Percentiles rank a stretch among this genome's conserved stretches.
Evolutionary conservation across 306 rosid genomes (phyloP).

Genomic region (Astragalus glycyphyllos): DNA sequence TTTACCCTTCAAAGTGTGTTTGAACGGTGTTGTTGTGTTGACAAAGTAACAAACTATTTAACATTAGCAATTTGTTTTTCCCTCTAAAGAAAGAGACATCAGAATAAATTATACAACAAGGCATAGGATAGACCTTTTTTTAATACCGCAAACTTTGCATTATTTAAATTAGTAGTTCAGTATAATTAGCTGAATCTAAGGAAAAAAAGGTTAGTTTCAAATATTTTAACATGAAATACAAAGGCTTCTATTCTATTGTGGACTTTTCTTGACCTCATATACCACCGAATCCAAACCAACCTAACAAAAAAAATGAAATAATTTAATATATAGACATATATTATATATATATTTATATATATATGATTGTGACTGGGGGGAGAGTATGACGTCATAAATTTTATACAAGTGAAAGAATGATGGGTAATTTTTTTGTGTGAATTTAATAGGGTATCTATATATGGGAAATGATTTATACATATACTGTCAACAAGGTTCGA

Average conservation of each 20-base stretch:
- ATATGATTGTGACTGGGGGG: conserved; percentile 40
- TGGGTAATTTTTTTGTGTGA: conserved; percentile 31
- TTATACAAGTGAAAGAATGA: conserved; percentile 40
- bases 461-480: conserved; percentile 46
- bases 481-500: conserved; percentile 36
- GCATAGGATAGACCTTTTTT: conserved; percentile 32
- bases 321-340: no score
- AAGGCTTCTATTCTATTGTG: not conserved
- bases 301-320: not conserved
- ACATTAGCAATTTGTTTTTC: conserved; percentile 34
- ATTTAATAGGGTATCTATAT: conserved; percentile 41
- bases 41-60: conserved; percentile 10
- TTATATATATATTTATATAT: not conserved
- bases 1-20: conserved; percentile 50
- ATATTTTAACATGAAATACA: not conserved
- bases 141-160: no score
- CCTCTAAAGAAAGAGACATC: conserved; percentile 41
- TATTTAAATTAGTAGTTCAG: not conserved
- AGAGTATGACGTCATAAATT: conserved; percentile 32
- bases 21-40: conserved; percentile 42
- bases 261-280: conserved; percentile 36
- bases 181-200: not conserved
- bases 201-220: no score
- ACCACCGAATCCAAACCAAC: conserved; percentile 28
- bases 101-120: conserved; percentile 17